These are phyloP conservation scores for Colletotrichum musicola DNA, from an alignment of 2,329 filamentous ascomycete genomes.

Conservation along the genomic window DNA sequence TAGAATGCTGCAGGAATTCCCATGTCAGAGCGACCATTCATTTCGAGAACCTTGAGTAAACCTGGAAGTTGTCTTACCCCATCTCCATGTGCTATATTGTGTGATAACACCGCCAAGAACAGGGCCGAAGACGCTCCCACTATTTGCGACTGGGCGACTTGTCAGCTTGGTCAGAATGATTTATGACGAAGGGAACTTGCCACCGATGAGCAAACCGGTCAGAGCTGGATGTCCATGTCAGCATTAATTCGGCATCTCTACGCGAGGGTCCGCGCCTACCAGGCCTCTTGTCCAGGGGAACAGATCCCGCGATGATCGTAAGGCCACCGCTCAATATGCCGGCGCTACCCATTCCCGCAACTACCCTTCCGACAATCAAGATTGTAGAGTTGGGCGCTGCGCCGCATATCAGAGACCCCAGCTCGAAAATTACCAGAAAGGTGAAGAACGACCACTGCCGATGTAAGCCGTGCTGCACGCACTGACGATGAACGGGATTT, in stretches of 20 bases:
- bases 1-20: conserved; percentile 49
- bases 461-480: conserved; percentile 43
- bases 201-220: conserved; percentile 12
- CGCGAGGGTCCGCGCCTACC: conserved; percentile 46
- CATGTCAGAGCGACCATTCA: neutral
- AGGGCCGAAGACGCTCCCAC: conserved; percentile 56
- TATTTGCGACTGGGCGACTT: conserved; percentile 47
- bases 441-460: conserved; percentile 47
- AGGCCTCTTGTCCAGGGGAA: conserved; percentile 47
- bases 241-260: neutral
- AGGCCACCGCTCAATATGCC: conserved; percentile 55
- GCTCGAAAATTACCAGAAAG: conserved; percentile 48
- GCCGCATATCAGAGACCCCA: conserved; percentile 62
- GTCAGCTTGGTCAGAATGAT: neutral
- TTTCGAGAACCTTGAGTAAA: neutral
- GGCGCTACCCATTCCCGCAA: conserved; percentile 61
- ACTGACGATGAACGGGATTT: conserved; percentile 26
- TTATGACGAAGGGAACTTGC: neutral
- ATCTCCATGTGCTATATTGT: conserved; percentile 54
- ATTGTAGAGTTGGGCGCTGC: conserved; percentile 56
- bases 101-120: conserved; percentile 59
- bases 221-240: conserved; percentile 3
- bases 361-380: conserved; percentile 63
- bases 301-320: conserved; percentile 48
- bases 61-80: conserved; percentile 47